Conservation (phyloP, 1,284 basidiomycete genomes). For the Malassezia nana region DNA sequence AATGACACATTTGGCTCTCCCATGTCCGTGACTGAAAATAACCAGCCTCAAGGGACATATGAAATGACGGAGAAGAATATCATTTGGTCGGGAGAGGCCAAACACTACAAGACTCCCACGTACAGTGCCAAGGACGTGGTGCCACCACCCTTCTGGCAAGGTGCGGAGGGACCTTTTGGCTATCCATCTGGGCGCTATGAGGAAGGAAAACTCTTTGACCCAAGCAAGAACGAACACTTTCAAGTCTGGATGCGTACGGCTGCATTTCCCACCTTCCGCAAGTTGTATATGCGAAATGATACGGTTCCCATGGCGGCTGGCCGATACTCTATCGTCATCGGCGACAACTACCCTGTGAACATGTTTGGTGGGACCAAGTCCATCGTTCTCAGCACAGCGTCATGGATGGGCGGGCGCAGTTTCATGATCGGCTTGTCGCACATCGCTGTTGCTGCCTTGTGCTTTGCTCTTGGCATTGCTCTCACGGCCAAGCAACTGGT, state of each 20-base stretch:
- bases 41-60: constrained; percentile 52
- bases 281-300: constrained; percentile 87
- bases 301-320: constrained; percentile 63
- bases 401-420: constrained; percentile 96
- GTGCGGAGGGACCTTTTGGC: constrained; percentile 21
- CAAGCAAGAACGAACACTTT: constrained; percentile 78
- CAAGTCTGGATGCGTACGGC: constrained; percentile 99
- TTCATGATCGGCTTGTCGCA: constrained; percentile 96
- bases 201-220: constrained; percentile 59
- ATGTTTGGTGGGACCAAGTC: constrained; percentile 91
- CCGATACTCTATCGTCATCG: constrained; percentile 65
- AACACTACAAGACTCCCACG: constrained; percentile 61
- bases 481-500: constrained; percentile 86
- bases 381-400: constrained; percentile 87
- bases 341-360: constrained; percentile 85
- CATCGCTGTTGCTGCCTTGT: constrained; percentile 75
- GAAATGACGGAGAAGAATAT: constrained; percentile 71
- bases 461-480: constrained; percentile 72
- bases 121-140: constrained; percentile 57
- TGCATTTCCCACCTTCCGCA: constrained; percentile 89
- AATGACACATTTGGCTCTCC: constrained; percentile 78
- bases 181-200: constrained; percentile 67
- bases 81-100: constrained; percentile 83
- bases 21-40: constrained; percentile 53
- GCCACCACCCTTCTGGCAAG: constrained; percentile 80